A percentile compares a stretch with the other conserved stretches of the same genome.
Evolutionary conservation across 2,329 filamentous ascomycete genomes (phyloP).

Genomic region (Bretziella fagacearum): DNA sequence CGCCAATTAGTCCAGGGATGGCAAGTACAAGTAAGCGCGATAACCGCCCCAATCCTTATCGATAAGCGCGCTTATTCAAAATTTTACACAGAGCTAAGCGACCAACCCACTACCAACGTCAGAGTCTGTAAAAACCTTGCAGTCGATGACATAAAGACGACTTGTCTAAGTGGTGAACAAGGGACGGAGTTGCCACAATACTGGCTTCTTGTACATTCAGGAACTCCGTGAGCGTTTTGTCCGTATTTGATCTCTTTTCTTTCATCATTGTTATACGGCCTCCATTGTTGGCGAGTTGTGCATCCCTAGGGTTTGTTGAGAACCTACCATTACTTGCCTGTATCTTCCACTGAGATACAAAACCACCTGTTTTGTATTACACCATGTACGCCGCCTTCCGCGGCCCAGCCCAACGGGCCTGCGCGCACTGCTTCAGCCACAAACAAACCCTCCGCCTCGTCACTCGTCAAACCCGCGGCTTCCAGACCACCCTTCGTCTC

Average conservation of each 20-base stretch:
- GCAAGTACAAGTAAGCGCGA: background rate
- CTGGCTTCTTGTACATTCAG: no score
- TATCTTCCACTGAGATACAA: background rate
- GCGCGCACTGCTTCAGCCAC: background rate
- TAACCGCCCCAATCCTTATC: slow-evolving; percentile 12
- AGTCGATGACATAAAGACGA: background rate
- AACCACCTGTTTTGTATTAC: background rate
- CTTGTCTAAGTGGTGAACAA: background rate
- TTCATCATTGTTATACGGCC: no score
- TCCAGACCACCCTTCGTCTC: background rate
- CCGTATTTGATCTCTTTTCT: no score
- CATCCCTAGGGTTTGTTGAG: no score
- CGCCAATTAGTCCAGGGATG: background rate
- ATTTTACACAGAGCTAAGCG: background rate
- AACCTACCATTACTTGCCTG: no score
- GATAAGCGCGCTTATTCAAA: slow-evolving; percentile 16
- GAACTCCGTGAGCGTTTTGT: no score
- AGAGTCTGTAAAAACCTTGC: slow-evolving; percentile 2
- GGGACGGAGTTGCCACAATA: no score
- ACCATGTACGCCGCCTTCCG: slow-evolving; percentile 12
- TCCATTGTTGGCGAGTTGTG: no score
- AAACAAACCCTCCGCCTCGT: background rate
- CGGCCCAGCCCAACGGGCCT: slow-evolving; percentile 1
- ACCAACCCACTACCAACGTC: slow-evolving; percentile 7
- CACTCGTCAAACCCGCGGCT: background rate